These are phyloP conservation scores for Fraxinus excelsior DNA, from an alignment of 257 asterid species.

Conservation along the genomic window DNA sequence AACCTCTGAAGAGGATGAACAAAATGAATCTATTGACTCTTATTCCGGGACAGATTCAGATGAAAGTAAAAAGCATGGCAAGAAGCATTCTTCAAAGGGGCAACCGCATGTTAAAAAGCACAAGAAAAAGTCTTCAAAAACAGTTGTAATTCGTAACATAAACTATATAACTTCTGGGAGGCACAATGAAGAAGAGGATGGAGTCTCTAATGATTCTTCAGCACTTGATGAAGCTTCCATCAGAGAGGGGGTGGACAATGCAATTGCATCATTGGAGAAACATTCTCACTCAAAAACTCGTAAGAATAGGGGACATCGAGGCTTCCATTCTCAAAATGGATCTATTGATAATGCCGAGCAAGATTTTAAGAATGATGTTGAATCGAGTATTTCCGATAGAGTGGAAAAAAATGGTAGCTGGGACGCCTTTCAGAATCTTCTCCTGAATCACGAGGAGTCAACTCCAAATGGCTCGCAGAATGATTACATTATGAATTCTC, in stretches of 20 bases:
- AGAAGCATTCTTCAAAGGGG: constrained; percentile 48
- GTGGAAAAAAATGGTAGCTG: constrained; percentile 47
- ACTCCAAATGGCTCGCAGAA: constrained; percentile 26
- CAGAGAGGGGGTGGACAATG: constrained; percentile 62
- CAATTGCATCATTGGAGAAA: constrained; percentile 56
- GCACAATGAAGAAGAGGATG: constrained; percentile 57
- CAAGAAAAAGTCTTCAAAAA: constrained; percentile 68
- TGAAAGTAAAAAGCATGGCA: constrained; percentile 39
- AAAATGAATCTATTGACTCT: constrained; percentile 49
- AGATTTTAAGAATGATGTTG: constrained; percentile 24
- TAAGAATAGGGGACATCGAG: constrained; percentile 40
- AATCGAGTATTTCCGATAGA: constrained; percentile 33
- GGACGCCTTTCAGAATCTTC: constrained; percentile 76
- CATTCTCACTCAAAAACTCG: constrained; percentile 36
- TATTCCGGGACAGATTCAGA: constrained; percentile 46
- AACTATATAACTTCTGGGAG: constrained; percentile 74
- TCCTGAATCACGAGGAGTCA: constrained; percentile 58
- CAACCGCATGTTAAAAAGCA: constrained; percentile 43
- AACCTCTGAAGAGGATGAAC: constrained; percentile 60
- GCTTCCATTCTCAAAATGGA: constrained; percentile 33
- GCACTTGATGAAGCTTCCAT: constrained; percentile 60
- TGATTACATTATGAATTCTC: constrained; percentile 30
- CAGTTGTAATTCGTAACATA: constrained; percentile 82
- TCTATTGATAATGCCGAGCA: constrained; percentile 31
- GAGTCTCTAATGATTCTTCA: constrained; percentile 46